Evolutionary conservation across 805 yeast genomes (phyloP).

Genomic region (Schwanniomyces sp.): DNA sequence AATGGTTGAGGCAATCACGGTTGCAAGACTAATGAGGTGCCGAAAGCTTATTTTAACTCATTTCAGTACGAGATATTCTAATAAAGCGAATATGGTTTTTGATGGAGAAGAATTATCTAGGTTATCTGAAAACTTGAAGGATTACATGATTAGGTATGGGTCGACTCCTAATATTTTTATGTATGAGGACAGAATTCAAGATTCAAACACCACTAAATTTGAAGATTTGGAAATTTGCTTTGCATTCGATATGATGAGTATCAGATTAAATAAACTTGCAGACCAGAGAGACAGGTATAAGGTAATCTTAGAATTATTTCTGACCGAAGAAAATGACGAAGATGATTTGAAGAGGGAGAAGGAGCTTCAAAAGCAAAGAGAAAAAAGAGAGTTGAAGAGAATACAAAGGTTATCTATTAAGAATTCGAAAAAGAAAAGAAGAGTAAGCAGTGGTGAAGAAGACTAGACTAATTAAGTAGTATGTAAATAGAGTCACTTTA

Average conservation of each 20-base stretch:
- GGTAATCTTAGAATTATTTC: conserved; percentile 25
- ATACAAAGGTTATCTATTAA: conserved; percentile 23
- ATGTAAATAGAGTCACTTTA: not conserved
- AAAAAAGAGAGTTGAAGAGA: conserved; percentile 38
- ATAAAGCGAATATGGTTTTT: conserved; percentile 29
- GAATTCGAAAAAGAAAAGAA: conserved; percentile 18
- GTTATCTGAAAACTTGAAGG: conserved; percentile 21
- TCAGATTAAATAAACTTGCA: conserved; percentile 25
- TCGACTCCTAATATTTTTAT: conserved; percentile 25
- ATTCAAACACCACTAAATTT: conserved; percentile 12
- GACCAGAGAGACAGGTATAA: conserved; percentile 24
- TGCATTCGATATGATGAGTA: conserved; percentile 41
- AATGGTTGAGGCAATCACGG: conserved; percentile 76
- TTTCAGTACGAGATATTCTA: conserved; percentile 81
- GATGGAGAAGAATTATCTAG: conserved; percentile 19
- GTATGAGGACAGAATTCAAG: not conserved
- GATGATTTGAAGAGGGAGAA: conserved; percentile 18
- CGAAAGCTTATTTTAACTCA: conserved; percentile 77
- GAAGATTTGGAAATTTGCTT: conserved; percentile 37
- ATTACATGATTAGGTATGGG: conserved; percentile 25
- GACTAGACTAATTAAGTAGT: not conserved
- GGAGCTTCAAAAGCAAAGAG: conserved; percentile 22
- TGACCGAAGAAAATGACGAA: conserved; percentile 18
- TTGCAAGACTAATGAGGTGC: conserved; percentile 72
- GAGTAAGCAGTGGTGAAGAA: conserved; percentile 15